Evolutionary conservation across 2,329 filamentous ascomycete genomes (phyloP).

Genomic region (Bipolaris gigantea): DNA sequence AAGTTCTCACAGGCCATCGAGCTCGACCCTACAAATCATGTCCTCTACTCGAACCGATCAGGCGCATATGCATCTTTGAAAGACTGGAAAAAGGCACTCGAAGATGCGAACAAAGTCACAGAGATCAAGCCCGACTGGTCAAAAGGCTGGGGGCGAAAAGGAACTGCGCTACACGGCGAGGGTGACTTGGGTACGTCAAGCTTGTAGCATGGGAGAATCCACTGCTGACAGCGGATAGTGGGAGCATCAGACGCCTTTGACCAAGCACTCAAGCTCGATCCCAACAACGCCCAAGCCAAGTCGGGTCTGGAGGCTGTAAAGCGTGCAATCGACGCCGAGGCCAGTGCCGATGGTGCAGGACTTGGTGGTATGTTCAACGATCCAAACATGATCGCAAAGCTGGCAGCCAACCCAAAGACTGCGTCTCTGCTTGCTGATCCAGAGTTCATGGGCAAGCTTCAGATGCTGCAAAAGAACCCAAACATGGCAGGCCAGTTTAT

Average conservation of each 20-base stretch:
- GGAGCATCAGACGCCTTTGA: constrained; percentile 89
- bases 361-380: constrained; percentile 95
- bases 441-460: constrained; percentile 87
- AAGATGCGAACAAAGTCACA: constrained; percentile 90
- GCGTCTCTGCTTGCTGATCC: constrained; percentile 76
- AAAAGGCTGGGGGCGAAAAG: constrained; percentile 94
- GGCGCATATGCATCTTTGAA: constrained; percentile 84
- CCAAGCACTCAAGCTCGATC: constrained; percentile 89
- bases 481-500: constrained; percentile 77
- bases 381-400: constrained; percentile 84
- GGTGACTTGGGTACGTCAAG: constrained; percentile 69
- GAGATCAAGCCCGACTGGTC: constrained; percentile 97
- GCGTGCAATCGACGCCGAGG: constrained; percentile 82
- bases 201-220: background rate
- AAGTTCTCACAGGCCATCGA: constrained; percentile 95
- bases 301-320: constrained; percentile 82
- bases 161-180: constrained; percentile 82
- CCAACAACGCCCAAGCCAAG: constrained; percentile 89
- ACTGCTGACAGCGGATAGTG: constrained; percentile 49
- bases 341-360: constrained; percentile 67
- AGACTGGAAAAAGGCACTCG: constrained; percentile 80
- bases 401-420: constrained; percentile 94
- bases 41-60: constrained; percentile 97
- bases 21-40: constrained; percentile 85
- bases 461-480: constrained; percentile 79